Conservation (phyloP, 768 basidiomycete genomes). For the Rossbeevera mucosa region DNA sequence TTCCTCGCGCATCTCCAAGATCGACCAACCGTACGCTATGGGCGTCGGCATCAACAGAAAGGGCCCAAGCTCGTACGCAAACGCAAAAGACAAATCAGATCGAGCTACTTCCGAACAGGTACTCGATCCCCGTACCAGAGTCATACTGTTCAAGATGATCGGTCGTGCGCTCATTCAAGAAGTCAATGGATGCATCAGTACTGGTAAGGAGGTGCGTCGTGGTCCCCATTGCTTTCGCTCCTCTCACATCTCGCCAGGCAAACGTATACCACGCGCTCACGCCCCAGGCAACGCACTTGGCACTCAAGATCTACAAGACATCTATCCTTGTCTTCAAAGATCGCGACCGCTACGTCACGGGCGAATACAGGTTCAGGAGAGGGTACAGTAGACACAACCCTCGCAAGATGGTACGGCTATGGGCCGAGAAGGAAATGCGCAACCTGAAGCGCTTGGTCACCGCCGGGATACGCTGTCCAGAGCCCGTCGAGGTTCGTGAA, state of each 20-base stretch:
- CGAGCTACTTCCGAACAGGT: conserved; percentile 97
- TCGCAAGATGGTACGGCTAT: conserved; percentile 95
- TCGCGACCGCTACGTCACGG: conserved; percentile 93
- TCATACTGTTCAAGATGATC: conserved; percentile 96
- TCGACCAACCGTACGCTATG: conserved; percentile 66
- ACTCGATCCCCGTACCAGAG: conserved; percentile 88
- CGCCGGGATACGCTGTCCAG: conserved; percentile 85
- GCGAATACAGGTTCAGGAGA: conserved; percentile 90
- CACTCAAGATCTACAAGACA: conserved; percentile 97
- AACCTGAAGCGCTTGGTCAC: conserved; percentile 80
- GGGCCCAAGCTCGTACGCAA: conserved; percentile 82
- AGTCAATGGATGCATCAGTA: conserved; percentile 94
- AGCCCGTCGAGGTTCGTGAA: conserved; percentile 88
- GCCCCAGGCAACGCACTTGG: conserved; percentile 56
- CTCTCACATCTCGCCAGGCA: conserved; percentile 52
- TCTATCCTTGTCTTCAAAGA: conserved; percentile 97
- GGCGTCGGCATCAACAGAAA: conserved; percentile 86
- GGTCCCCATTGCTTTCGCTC: neutral
- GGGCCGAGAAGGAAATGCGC: conserved; percentile 99
- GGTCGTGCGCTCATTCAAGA: conserved; percentile 82
- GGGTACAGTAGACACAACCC: conserved; percentile 90
- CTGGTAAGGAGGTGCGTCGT: conserved; percentile 85
- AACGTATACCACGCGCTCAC: conserved; percentile 93
- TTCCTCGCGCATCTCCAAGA: conserved; percentile 66
- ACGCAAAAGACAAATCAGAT: conserved; percentile 93